Conservation (phyloP, 331 rosid species). For the Spiraea crenata region DNA sequence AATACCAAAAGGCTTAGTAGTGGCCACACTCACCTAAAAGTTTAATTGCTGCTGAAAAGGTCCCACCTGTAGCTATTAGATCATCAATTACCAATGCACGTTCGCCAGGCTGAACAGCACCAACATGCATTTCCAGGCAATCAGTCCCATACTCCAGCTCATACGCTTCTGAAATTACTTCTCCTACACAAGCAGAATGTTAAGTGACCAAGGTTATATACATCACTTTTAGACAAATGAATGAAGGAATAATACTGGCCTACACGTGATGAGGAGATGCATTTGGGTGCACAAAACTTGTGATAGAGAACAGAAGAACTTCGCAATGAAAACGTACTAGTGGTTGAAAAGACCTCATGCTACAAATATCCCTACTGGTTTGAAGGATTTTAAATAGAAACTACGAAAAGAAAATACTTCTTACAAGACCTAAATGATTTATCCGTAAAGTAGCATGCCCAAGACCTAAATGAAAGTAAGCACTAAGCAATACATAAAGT, state of each 20-base stretch:
- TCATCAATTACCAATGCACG: conserved; percentile 89
- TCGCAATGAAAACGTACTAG: background rate
- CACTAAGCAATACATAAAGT: background rate
- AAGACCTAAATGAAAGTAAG: conserved; percentile 3
- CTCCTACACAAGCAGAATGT: conserved; percentile 45
- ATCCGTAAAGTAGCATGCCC: background rate
- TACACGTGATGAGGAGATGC: background rate
- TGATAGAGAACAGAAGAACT: background rate
- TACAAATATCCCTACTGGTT: background rate
- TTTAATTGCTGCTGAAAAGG: conserved; percentile 80
- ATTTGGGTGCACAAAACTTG: background rate
- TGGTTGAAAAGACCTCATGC: background rate
- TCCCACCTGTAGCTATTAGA: conserved; percentile 95
- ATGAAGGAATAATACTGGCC: too few species aligned
- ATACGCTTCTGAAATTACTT: conserved; percentile 76
- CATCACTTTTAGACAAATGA: too few species aligned
- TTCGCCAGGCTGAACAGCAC: conserved; percentile 76
- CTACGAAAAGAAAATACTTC: too few species aligned
- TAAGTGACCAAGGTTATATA: background rate
- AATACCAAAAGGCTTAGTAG: background rate
- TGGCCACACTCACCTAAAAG: conserved; percentile 61
- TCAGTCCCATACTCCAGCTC: conserved; percentile 88
- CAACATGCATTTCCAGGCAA: conserved; percentile 86
- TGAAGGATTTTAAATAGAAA: background rate
- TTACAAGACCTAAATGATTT: background rate